Percentiles rank a stretch among this genome's conserved stretches.
Evolutionary conservation across 441 rosid genomes (phyloP).

Genomic region (Arabidopsis hybrid): DNA sequence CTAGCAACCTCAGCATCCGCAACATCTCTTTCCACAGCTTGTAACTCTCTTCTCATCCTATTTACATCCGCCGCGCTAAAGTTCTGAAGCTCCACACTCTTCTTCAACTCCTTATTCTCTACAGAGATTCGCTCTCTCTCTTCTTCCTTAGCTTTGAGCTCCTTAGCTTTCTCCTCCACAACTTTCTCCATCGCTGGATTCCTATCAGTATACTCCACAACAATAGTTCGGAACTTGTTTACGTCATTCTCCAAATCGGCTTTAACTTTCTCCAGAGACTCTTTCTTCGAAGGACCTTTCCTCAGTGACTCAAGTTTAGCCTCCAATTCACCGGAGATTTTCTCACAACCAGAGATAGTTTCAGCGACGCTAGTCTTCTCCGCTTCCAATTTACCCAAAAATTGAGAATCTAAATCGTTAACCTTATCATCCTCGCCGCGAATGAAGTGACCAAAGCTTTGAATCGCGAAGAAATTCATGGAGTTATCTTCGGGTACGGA

Average conservation of each 20-base stretch:
- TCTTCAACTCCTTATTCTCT: slow-evolving; percentile 83
- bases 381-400: slow-evolving; percentile 63
- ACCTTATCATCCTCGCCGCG: slow-evolving; percentile 67
- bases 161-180: slow-evolving; percentile 68
- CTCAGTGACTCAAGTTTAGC: slow-evolving; percentile 54
- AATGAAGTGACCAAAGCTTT: slow-evolving; percentile 62
- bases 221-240: slow-evolving; percentile 66
- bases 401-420: slow-evolving; percentile 60
- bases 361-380: slow-evolving; percentile 58
- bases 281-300: slow-evolving; percentile 67
- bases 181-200: slow-evolving; percentile 52
- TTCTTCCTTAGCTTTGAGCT: slow-evolving; percentile 60
- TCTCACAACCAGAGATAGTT: slow-evolving; percentile 48
- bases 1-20: slow-evolving; percentile 70
- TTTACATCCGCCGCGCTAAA: slow-evolving; percentile 81
- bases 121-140: slow-evolving; percentile 60
- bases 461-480: slow-evolving; percentile 52
- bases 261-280: slow-evolving; percentile 61
- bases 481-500: slow-evolving; percentile 51
- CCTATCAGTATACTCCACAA: slow-evolving; percentile 52
- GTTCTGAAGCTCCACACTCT: slow-evolving; percentile 72
- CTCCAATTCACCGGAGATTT: slow-evolving; percentile 48
- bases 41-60: slow-evolving; percentile 95
- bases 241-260: slow-evolving; percentile 70
- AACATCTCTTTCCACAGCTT: slow-evolving; percentile 83